Conservation (phyloP, 176 grass and related monocot genomes). For the Elymus sibiricus region DNA sequence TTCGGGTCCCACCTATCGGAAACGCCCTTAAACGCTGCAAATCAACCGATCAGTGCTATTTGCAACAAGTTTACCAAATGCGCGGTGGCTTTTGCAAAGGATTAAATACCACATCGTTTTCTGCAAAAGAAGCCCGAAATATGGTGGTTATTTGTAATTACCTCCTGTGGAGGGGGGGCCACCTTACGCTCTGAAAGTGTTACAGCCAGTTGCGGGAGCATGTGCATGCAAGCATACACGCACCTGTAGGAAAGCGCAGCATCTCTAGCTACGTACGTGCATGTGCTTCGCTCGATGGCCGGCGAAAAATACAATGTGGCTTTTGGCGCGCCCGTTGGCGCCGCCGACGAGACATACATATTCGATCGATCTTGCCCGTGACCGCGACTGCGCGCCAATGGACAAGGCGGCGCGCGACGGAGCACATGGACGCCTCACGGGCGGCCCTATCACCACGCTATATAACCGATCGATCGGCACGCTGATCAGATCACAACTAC, state of each 20-base stretch:
- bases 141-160: too few species aligned
- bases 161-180: too few species aligned
- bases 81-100: too few species aligned
- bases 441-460: neutral
- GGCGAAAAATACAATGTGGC: neutral
- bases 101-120: too few species aligned
- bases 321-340: neutral
- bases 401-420: neutral
- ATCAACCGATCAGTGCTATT: too few species aligned
- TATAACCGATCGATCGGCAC: neutral
- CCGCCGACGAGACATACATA: neutral
- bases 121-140: too few species aligned
- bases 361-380: conserved; percentile 3
- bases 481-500: neutral
- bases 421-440: conserved; percentile 32
- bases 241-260: neutral
- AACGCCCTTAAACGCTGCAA: too few species aligned
- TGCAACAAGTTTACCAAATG: too few species aligned
- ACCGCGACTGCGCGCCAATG: neutral
- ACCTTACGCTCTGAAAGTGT: too few species aligned
- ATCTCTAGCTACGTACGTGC: neutral
- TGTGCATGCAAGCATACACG: neutral
- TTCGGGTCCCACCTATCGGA: too few species aligned
- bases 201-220: neutral
- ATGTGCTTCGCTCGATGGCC: neutral